phyloP scores from a whole-genome alignment of 257 asterid genomes.

The Parsonsia alboflavescens region DNA sequence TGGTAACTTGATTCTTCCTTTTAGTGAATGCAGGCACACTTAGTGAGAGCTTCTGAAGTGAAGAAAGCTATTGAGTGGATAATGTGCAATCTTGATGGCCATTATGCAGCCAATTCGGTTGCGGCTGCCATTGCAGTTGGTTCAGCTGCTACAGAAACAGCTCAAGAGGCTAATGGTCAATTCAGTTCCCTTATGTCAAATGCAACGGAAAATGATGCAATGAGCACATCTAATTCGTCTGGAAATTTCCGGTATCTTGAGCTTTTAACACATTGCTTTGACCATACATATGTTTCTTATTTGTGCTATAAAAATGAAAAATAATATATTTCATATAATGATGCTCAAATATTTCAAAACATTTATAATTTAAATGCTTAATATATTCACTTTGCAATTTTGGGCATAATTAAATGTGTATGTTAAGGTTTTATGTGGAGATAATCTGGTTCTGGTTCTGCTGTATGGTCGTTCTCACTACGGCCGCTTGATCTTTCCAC shows the following conservation, averaged over 20 bases:
- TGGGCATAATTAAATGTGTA: background rate
- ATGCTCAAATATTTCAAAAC: background rate
- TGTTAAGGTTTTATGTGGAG: background rate
- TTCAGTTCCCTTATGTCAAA: conserved; percentile 39
- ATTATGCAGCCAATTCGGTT: conserved; percentile 96
- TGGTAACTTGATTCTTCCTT: conserved; percentile 67
- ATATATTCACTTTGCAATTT: background rate
- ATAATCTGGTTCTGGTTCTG: background rate
- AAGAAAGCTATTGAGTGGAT: conserved; percentile 95
- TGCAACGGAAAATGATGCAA: conserved; percentile 60
- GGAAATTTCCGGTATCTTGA: conserved; percentile 65
- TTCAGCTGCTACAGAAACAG: conserved; percentile 67
- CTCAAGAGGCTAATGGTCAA: conserved; percentile 51
- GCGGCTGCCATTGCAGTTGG: conserved; percentile 99
- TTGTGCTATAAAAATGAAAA: background rate
- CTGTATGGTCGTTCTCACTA: too few species aligned
- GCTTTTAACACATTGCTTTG: conserved; percentile 2
- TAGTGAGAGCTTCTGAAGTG: conserved; percentile 87
- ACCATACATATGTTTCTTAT: background rate
- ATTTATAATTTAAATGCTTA: background rate
- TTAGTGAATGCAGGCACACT: conserved; percentile 98
- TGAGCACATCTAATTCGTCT: conserved; percentile 52
- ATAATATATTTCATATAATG: background rate
- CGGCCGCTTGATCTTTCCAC: too few species aligned
- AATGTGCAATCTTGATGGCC: conserved; percentile 86